These are phyloP conservation scores for Lepidium campestre DNA, from an alignment of 441 rosid genomes.

Conservation along the genomic window DNA sequence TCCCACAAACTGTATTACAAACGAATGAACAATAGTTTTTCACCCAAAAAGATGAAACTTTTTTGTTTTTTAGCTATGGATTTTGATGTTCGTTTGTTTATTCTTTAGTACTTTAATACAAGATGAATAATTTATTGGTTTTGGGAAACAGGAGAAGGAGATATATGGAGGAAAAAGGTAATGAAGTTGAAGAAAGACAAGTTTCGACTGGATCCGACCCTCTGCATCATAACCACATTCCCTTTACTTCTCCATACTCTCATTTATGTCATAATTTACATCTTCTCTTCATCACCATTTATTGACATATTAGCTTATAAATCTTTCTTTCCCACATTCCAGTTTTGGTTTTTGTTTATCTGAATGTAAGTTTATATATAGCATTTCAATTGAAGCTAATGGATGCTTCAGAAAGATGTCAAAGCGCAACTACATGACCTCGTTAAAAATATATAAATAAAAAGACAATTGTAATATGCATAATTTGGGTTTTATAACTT, in stretches of 20 bases:
- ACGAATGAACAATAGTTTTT: background rate
- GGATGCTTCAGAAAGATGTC: too few species aligned
- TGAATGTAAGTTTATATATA: background rate
- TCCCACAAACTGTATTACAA: background rate
- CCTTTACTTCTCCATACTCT: slow-evolving; percentile 30
- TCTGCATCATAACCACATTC: slow-evolving; percentile 56
- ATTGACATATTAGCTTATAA: background rate
- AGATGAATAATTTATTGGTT: background rate
- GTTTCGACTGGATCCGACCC: slow-evolving; percentile 78
- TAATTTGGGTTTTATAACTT: too few species aligned
- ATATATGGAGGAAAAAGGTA: slow-evolving; percentile 16
- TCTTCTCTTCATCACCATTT: background rate
- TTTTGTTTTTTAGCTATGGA: background rate
- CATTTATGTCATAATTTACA: background rate
- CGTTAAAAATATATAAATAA: too few species aligned
- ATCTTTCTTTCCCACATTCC: background rate
- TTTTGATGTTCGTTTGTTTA: background rate
- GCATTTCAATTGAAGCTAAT: background rate
- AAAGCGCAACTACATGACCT: too few species aligned
- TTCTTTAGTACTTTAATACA: background rate
- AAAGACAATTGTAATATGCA: too few species aligned
- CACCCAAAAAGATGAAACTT: background rate
- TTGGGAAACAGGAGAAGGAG: slow-evolving; percentile 13
- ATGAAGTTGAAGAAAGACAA: slow-evolving; percentile 38
- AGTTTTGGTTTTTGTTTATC: slow-evolving; percentile 4